Evolutionary conservation across 2,329 filamentous ascomycete species (phyloP).

Genomic region (Fusarium sp.): DNA sequence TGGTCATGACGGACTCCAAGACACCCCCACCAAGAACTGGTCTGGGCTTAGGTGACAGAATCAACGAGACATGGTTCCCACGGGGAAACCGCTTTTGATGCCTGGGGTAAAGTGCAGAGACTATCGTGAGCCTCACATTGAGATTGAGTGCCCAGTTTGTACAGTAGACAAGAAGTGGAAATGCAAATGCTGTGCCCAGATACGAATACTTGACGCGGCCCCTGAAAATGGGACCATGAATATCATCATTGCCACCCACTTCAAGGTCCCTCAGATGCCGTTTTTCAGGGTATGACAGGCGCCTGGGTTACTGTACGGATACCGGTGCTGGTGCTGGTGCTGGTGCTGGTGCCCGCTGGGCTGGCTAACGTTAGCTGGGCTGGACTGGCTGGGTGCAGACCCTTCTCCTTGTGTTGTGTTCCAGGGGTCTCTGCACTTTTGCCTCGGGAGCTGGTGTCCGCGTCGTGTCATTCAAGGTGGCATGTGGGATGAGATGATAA

Average conservation of each 20-base stretch:
- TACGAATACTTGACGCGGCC: conserved; percentile 6
- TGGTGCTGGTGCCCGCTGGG: not conserved
- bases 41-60: conserved; percentile 27
- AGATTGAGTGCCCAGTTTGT: not conserved
- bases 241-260: conserved; percentile 31
- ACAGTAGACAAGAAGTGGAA: not conserved
- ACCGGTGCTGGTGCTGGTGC: not conserved
- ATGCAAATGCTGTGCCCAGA: not conserved
- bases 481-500: conserved; percentile 21
- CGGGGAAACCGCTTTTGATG: conserved; percentile 21
- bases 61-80: conserved; percentile 27
- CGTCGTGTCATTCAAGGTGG: conserved; percentile 14
- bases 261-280: conserved; percentile 16
- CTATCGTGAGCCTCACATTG: conserved; percentile 21
- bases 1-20: conserved; percentile 9
- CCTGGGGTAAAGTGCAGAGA: conserved; percentile 9
- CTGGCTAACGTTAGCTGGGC: not conserved
- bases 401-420: conserved; percentile 33
- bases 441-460: conserved; percentile 31
- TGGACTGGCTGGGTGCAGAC: conserved; percentile 4
- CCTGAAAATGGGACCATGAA: conserved; percentile 26
- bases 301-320: not conserved
- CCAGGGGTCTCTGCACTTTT: conserved; percentile 31
- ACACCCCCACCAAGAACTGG: conserved; percentile 37
- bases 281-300: conserved; percentile 31